Base-by-base conservation (phyloP, 768 basidiomycete genomes). In the Chalciporus chontae region DNA sequence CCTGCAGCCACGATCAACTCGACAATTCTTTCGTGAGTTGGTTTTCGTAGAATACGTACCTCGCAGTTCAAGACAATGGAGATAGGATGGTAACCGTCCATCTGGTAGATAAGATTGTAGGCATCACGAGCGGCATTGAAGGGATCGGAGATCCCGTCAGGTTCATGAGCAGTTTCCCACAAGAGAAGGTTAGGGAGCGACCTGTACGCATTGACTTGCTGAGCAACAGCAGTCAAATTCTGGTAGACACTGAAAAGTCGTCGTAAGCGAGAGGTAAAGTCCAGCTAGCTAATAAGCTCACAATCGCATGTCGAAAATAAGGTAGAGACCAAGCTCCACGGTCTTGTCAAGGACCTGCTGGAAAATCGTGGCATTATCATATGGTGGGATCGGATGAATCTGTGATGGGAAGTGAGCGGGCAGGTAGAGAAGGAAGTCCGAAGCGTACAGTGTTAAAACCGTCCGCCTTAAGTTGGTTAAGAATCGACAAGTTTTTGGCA, bases 301-400 rank as follows among this genome's bases (percentile, higher is more conserved):
- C 78, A 64, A 67, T 58, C 87, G 77, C 87, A 92, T 85, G 59
- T 91, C 87, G 56, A 87, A 90, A 75, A 90, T 82, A 27, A 91
- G 66, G 58, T 84, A 90, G 3, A 81, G 53, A 29, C 63, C 63
- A 5, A 59, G 49, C 17, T 55, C 55, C 8, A 37, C 3, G 4
- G 64, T 45, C 32, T 3, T 54, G 14, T 59, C 36, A n/a, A 69
- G 41, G 3, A 58, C 47, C 39, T 67, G 46, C 27, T 58, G 18
- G 24, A 62, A 56, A 8, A 23, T 67, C 0, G 82, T 80, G 4
- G 77, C 58, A 53, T 85, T 80, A 50, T 74, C 73, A 52, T 84
- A 89, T 0, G 79, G 71, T 2, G 90, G 87, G 11, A 90, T 74
- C 1, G 87, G 81, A 59, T 91, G 90, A 17, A 90, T 72, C 83